These are phyloP conservation scores for Drechslera avenae DNA, from an alignment of 2,329 filamentous ascomycete species.

Conservation along the genomic window DNA sequence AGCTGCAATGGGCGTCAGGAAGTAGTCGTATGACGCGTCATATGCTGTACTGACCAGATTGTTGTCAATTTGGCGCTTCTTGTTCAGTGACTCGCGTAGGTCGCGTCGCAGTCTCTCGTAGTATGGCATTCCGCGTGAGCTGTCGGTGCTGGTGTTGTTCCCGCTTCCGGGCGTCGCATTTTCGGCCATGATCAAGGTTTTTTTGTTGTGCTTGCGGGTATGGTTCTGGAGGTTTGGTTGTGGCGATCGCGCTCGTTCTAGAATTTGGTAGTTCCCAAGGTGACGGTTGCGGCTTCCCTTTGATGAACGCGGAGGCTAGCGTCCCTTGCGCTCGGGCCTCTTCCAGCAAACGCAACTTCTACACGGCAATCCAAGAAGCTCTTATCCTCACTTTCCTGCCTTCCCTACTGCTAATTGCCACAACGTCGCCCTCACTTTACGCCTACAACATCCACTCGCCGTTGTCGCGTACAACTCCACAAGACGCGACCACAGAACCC, in stretches of 20 bases:
- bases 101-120: slow-evolving; percentile 74
- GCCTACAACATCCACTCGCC: slow-evolving; percentile 1
- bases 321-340: slow-evolving; percentile 20
- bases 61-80: slow-evolving; percentile 67
- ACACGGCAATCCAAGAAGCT: slow-evolving; percentile 8
- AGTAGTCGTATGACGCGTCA: slow-evolving; percentile 5
- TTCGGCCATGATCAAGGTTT: slow-evolving; percentile 52
- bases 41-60: slow-evolving; percentile 55
- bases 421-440: not conserved
- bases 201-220: not conserved
- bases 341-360: slow-evolving; percentile 22
- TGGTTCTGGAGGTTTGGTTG: not conserved
- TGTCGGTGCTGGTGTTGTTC: slow-evolving; percentile 49
- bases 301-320: slow-evolving; percentile 26
- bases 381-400: slow-evolving; percentile 4
- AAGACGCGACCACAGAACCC: slow-evolving; percentile 13
- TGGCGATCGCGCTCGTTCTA: not conserved
- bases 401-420: not conserved
- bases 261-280: slow-evolving; percentile 7
- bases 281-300: slow-evolving; percentile 14
- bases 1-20: slow-evolving; percentile 49
- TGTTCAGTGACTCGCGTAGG: slow-evolving; percentile 68
- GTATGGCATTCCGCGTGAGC: slow-evolving; percentile 63
- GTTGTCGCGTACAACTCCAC: slow-evolving; percentile 4
- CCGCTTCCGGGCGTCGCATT: slow-evolving; percentile 51